These are phyloP conservation scores for Fusarium acutatum DNA, from an alignment of 2,329 filamentous ascomycete genomes.

Conservation along the genomic window DNA sequence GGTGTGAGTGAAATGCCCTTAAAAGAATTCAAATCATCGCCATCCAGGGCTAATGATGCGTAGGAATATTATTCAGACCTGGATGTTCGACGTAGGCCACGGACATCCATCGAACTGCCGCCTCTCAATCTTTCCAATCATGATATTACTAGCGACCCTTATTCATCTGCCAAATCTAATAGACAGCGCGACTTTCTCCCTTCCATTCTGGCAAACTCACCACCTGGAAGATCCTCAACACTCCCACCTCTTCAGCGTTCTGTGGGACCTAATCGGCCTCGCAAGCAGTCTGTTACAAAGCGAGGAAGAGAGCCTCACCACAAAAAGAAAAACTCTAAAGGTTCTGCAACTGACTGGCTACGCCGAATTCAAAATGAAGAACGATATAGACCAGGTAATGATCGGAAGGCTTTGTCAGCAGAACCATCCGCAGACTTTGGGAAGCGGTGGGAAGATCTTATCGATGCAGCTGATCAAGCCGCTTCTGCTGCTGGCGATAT, in stretches of 20 bases:
- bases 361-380: constrained; percentile 67
- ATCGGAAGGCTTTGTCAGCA: constrained; percentile 85
- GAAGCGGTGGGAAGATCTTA: constrained; percentile 95
- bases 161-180: constrained; percentile 67
- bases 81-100: constrained; percentile 69
- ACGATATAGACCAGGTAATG: constrained; percentile 71
- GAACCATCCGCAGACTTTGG: constrained; percentile 85
- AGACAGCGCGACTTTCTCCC: constrained; percentile 80
- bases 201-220: constrained; percentile 82
- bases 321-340: constrained; percentile 78
- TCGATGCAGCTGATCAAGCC: constrained; percentile 78
- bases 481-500: constrained; percentile 91
- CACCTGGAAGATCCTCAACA: constrained; percentile 86
- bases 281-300: constrained; percentile 88
- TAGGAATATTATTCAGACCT: constrained; percentile 76
- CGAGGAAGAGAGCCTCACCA: constrained; percentile 79
- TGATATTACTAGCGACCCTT: constrained; percentile 78
- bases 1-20: constrained; percentile 63
- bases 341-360: constrained; percentile 74
- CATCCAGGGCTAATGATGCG: constrained; percentile 26
- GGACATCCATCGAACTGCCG: constrained; percentile 77
- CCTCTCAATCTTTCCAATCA: constrained; percentile 67
- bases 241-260: constrained; percentile 83
- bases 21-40: constrained; percentile 34
- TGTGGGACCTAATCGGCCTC: constrained; percentile 74